These are phyloP conservation scores for Ophiocordyceps sinensis DNA, from an alignment of 2,329 filamentous ascomycete genomes.

Conservation along the genomic window DNA sequence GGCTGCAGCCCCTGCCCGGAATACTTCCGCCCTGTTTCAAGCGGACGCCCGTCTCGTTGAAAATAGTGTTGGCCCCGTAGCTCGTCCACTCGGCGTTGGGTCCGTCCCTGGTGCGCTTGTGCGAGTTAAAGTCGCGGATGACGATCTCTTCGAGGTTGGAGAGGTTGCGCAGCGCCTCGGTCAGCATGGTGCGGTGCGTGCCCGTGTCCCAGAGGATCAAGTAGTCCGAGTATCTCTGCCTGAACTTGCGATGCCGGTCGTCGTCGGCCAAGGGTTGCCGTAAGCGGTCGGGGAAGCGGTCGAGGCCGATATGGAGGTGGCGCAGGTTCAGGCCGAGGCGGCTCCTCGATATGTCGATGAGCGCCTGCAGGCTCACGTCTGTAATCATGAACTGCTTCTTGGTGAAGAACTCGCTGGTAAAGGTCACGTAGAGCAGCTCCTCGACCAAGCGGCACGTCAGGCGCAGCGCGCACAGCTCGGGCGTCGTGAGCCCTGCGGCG, in stretches of 20 bases:
- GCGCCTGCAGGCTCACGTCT: conserved; percentile 36
- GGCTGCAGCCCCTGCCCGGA: no score
- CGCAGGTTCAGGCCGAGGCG: conserved; percentile 23
- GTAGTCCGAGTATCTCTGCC: conserved; percentile 8
- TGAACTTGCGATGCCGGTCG: conserved; percentile 5
- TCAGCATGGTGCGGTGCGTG: conserved; percentile 35
- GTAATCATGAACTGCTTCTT: conserved; percentile 53
- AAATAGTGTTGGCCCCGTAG: conserved; percentile 32
- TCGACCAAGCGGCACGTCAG: conserved; percentile 40
- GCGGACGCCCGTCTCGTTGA: conserved; percentile 16
- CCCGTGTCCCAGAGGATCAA: conserved; percentile 26
- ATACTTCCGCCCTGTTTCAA: conserved; percentile 6
- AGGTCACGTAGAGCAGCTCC: conserved; percentile 35
- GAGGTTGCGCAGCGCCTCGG: conserved; percentile 39
- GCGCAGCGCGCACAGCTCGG: conserved; percentile 40
- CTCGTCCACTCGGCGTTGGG: conserved; percentile 30
- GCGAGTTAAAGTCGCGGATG: conserved; percentile 42
- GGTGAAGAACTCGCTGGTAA: conserved; percentile 48
- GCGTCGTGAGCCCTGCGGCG: conserved; percentile 34
- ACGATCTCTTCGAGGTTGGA: conserved; percentile 39
- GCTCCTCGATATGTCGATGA: conserved; percentile 37
- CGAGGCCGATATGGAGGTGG: conserved; percentile 18
- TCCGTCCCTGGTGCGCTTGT: conserved; percentile 33
- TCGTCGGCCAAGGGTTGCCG: conserved; percentile 4
- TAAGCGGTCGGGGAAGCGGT: conserved; percentile 8